Percentiles rank a stretch among this genome's conserved stretches.
phyloP scores from a whole-genome alignment of 352 stramenopile genomes.

The Discostella stelligera region DNA sequence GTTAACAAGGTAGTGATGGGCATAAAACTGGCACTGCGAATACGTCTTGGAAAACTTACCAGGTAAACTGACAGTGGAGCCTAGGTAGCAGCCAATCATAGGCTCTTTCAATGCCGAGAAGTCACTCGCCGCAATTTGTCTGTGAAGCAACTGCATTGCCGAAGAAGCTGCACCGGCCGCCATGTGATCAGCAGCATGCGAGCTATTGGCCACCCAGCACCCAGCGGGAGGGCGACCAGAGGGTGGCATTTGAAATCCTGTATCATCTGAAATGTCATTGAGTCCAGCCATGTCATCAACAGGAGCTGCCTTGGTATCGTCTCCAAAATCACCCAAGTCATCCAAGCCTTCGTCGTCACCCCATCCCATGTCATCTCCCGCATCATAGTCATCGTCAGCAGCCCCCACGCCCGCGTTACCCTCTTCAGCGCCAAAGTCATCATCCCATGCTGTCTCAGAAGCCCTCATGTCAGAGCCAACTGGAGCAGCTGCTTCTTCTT shows the following conservation, averaged over 20 bases:
- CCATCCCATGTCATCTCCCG: slow-evolving; percentile 80
- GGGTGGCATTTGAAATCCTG: slow-evolving; percentile 89
- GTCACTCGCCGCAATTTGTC: slow-evolving; percentile 98
- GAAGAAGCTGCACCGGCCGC: slow-evolving; percentile 94
- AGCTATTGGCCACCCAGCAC: slow-evolving; percentile 95
- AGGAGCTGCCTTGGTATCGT: slow-evolving; percentile 32
- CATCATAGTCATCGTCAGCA: slow-evolving; percentile 83
- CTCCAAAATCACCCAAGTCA: slow-evolving; percentile 73
- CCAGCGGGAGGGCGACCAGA: slow-evolving; percentile 87
- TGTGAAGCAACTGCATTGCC: slow-evolving; percentile 96
- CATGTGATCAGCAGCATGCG: slow-evolving; percentile 95
- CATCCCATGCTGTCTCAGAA: slow-evolving; percentile 56
- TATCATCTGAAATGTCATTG: slow-evolving; percentile 67
- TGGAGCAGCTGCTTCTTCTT: slow-evolving; percentile 42
- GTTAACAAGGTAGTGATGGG: neutral
- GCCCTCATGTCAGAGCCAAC: slow-evolving; percentile 72
- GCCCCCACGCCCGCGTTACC: slow-evolving; percentile 70
- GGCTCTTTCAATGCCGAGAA: slow-evolving; percentile 92
- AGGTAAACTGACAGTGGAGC: slow-evolving; percentile 73
- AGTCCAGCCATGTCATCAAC: slow-evolving; percentile 61
- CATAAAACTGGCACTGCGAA: slow-evolving; percentile 4
- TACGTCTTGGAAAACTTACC: slow-evolving; percentile 21
- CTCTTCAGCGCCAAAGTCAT: slow-evolving; percentile 70
- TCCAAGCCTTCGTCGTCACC: slow-evolving; percentile 77
- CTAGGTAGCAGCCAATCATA: slow-evolving; percentile 79